These are phyloP conservation scores for Platanus orientalis DNA, from an alignment of 164 flowering plant genomes.

Conservation along the genomic window DNA sequence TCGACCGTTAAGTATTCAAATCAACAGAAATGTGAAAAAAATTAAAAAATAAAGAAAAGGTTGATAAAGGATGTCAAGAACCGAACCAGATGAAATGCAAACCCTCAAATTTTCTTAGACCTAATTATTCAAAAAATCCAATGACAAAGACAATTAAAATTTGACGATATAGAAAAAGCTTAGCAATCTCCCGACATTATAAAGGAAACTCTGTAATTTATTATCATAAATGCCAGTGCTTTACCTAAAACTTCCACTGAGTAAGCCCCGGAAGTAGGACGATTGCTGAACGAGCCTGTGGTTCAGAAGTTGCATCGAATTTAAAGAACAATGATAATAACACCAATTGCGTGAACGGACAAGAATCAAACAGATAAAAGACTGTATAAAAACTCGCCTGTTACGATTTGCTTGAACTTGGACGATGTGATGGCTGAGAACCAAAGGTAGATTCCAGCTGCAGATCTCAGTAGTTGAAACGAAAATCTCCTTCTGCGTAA, in stretches of 20 bases:
- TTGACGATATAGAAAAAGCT: background rate
- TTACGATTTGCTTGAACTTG: constrained; percentile 37
- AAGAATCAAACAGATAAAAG: background rate
- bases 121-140: background rate
- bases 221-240: background rate
- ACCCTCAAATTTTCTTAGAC: no score
- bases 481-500: constrained; percentile 6
- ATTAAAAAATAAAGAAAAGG: background rate
- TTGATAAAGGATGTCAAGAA: background rate
- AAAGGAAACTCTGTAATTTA: background rate
- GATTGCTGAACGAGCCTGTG: constrained; percentile 28
- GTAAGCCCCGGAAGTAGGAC: constrained; percentile 31
- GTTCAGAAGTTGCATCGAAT: background rate
- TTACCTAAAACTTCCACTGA: constrained; percentile 30
- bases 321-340: background rate
- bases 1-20: background rate
- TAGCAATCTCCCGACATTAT: background rate
- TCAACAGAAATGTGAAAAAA: background rate
- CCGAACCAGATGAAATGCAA: background rate
- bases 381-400: constrained; percentile 19
- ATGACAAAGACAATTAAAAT: background rate
- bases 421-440: constrained; percentile 32
- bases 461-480: constrained; percentile 31
- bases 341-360: background rate
- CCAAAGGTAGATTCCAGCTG: constrained; percentile 37